These are phyloP conservation scores for Diplodia intermedia DNA, from an alignment of 2,329 filamentous ascomycete species.

Conservation along the genomic window DNA sequence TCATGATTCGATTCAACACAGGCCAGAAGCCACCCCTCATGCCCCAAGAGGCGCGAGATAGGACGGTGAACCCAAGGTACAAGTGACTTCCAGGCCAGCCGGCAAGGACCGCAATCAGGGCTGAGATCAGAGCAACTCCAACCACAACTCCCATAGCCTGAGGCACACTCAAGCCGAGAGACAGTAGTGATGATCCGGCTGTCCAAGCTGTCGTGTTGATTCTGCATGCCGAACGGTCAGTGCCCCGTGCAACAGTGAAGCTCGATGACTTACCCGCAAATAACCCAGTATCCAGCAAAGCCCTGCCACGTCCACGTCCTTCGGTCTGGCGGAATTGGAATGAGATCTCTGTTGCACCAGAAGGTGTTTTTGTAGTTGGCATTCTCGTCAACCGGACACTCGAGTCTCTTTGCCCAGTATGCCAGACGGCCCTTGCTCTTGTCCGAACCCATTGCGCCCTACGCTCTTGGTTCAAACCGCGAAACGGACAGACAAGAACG, in stretches of 20 bases:
- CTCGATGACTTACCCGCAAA: conserved; percentile 10
- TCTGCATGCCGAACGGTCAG: not conserved
- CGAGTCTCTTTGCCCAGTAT: conserved; percentile 31
- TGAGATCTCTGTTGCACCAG: conserved; percentile 31
- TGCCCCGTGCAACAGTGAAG: not conserved
- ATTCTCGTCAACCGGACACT: conserved; percentile 29
- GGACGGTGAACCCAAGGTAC: conserved; percentile 46
- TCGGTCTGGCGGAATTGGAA: conserved; percentile 23
- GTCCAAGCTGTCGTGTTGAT: conserved; percentile 32
- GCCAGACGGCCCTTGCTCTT: conserved; percentile 16
- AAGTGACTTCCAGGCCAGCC: conserved; percentile 47
- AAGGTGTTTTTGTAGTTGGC: conserved; percentile 29
- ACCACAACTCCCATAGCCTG: conserved; percentile 45
- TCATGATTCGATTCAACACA: conserved; percentile 38
- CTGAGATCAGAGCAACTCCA: conserved; percentile 44
- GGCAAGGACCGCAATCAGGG: conserved; percentile 44
- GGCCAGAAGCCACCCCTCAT: conserved; percentile 38
- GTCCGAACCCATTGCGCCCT: conserved; percentile 15
- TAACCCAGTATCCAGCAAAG: conserved; percentile 32
- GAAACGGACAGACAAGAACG: not conserved
- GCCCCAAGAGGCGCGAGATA: conserved; percentile 37
- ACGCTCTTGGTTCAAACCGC: not conserved
- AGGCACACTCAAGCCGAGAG: conserved; percentile 41
- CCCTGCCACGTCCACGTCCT: conserved; percentile 32
- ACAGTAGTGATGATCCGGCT: conserved; percentile 24